Conservation (phyloP, 2,329 filamentous ascomycete species). For the Venturia asperata region DNA sequence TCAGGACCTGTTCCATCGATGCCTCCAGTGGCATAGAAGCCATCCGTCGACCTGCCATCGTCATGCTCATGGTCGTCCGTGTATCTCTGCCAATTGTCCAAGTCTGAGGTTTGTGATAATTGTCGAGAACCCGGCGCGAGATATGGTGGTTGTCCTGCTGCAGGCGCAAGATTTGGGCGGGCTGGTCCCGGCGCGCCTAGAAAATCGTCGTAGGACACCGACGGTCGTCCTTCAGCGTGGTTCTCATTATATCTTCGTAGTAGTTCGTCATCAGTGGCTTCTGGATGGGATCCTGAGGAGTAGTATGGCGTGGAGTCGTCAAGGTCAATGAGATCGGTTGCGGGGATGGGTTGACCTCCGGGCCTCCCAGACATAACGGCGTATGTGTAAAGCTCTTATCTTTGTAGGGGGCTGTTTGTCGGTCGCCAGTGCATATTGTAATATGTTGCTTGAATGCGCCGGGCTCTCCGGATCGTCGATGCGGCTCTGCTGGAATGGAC, state of each 20-base stretch:
- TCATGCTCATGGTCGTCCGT: conserved; percentile 82
- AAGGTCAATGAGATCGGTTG: conserved; percentile 62
- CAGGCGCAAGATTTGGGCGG: background rate
- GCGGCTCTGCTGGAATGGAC: conserved; percentile 8
- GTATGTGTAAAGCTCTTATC: conserved; percentile 8
- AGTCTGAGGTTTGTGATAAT: conserved; percentile 69
- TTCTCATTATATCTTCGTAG: conserved; percentile 67
- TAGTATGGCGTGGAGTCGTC: conserved; percentile 64
- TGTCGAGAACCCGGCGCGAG: conserved; percentile 31
- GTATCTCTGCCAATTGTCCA: conserved; percentile 87
- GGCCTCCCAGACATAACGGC: conserved; percentile 47
- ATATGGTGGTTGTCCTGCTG: conserved; percentile 28
- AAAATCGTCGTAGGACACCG: conserved; percentile 91
- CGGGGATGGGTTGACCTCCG: conserved; percentile 40
- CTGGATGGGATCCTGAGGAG: conserved; percentile 65
- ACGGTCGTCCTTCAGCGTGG: conserved; percentile 64
- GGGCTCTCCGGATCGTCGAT: background rate
- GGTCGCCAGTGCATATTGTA: conserved; percentile 9
- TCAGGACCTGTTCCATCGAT: conserved; percentile 46
- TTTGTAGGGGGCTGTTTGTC: background rate
- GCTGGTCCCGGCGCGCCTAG: conserved; percentile 54
- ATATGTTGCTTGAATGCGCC: conserved; percentile 8
- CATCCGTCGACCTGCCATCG: conserved; percentile 63
- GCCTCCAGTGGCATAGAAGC: conserved; percentile 66
- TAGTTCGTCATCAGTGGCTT: conserved; percentile 75